phyloP scores from a whole-genome alignment of 805 yeast species.

The Alloascoidea africana region DNA sequence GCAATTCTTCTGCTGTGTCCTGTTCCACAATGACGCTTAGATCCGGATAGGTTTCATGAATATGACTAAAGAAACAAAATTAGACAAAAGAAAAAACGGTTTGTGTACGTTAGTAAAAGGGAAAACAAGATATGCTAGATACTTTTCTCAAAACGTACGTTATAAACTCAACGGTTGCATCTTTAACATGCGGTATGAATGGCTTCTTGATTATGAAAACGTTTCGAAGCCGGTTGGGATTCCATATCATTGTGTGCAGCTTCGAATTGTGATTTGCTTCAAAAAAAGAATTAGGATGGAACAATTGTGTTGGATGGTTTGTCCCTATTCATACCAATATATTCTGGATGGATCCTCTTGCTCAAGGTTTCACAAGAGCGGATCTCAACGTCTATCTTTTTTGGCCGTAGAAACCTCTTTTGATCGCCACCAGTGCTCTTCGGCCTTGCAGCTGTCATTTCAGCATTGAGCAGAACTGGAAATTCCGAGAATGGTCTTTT shows the following conservation, averaged over 20 bases:
- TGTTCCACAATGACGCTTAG: constrained; percentile 66
- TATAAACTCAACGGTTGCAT: constrained; percentile 54
- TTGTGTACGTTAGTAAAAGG: constrained; percentile 3
- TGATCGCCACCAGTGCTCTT: too few species aligned
- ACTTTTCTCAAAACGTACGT: constrained; percentile 5
- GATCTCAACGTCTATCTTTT: background rate
- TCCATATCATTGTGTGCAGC: constrained; percentile 38
- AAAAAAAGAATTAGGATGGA: background rate
- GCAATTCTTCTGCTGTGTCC: constrained; percentile 60
- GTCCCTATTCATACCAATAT: background rate
- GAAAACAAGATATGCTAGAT: background rate
- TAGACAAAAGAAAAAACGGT: too few species aligned
- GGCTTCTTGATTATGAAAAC: constrained; percentile 79
- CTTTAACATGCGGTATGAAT: constrained; percentile 46
- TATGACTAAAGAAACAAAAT: constrained; percentile 22
- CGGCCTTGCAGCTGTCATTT: too few species aligned
- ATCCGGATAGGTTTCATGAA: constrained; percentile 48
- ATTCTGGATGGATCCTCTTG: background rate
- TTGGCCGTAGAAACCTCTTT: too few species aligned
- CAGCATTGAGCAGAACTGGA: too few species aligned
- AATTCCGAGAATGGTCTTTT: too few species aligned
- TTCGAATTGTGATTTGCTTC: background rate
- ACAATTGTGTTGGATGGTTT: background rate
- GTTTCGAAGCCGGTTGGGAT: constrained; percentile 55
- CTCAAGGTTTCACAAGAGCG: background rate